Base-by-base conservation (phyloP, 192 early-diverging fungal genomes). In the Chytriomyces confervae region DNA sequence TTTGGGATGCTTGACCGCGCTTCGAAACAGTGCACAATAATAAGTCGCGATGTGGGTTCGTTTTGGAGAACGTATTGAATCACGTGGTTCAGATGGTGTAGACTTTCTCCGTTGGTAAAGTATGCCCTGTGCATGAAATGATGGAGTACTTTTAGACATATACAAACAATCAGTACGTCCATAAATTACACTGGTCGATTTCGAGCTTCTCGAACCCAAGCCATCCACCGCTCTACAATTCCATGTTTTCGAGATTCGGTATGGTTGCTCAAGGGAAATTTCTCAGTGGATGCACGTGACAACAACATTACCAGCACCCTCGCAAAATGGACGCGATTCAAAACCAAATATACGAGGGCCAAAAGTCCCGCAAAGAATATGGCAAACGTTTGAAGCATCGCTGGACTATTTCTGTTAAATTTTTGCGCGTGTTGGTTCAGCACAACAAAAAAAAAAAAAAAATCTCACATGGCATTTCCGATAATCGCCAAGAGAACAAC, bases 51-150 rank as follows among this genome's bases (percentile, higher is more conserved):
- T 0, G 80, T 80, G 20, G 79, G 67, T 79, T 89, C 88, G 60
- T 86, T 88, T 9, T 83, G 60, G 44, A 80, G 71, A 9, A 86
- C 81, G 72, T 90, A 89, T 23, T 82, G 71, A 47, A 89, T 80
- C 0, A 84, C 89, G 64, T 89, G 86, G 79, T 90, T 89, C 27
- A 90, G 77, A 50, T 86, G 77, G 63, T 89, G 86, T 18, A 87
- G 76, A 62, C 86, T 85, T 68, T 88, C 88, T 9, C 85, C 87
- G 63, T 89, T 89, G 4, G 84, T 78, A 78, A 90, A 90, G 72
- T 86, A 89, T 6, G 86, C 82, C 6, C 80, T 81, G 43, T n/a
- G 23, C 45, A 76, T 72, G 29, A 48, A 50, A 73, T 24, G 18
- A 49, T 0, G 24, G n/a, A n/a, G 64, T 0, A 18, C 45, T 29